These are phyloP conservation scores for Bipolaris gigantea DNA, from an alignment of 2,329 filamentous ascomycete genomes.

Conservation along the genomic window DNA sequence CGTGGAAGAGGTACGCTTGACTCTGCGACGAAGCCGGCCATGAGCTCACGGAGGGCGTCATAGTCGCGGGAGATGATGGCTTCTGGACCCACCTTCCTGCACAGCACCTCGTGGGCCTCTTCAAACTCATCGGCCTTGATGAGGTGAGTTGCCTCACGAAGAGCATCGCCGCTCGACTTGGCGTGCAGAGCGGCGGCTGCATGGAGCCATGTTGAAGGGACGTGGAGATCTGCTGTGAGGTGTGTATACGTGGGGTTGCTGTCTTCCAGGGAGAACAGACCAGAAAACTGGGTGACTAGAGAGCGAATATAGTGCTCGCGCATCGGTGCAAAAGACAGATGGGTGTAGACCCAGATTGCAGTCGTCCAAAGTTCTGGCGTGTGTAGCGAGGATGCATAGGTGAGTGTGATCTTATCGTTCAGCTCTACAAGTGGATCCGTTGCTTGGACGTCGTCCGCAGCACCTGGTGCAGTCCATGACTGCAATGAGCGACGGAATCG, in stretches of 20 bases:
- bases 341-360: constrained; percentile 75
- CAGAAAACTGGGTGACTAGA: constrained; percentile 61
- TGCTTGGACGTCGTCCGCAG: constrained; percentile 54
- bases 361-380: constrained; percentile 42
- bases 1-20: constrained; percentile 33
- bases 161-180: constrained; percentile 69
- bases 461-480: constrained; percentile 33
- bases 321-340: constrained; percentile 65
- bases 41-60: constrained; percentile 65
- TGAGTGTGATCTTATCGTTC: constrained; percentile 59
- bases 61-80: constrained; percentile 84
- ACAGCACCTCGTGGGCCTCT: constrained; percentile 83
- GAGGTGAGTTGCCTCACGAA: constrained; percentile 64
- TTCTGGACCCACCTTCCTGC: constrained; percentile 76
- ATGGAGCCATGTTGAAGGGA: constrained; percentile 82
- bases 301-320: constrained; percentile 74
- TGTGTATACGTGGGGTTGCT: constrained; percentile 60
- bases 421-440: constrained; percentile 61
- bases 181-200: constrained; percentile 83
- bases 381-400: constrained; percentile 42
- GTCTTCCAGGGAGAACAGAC: constrained; percentile 62
- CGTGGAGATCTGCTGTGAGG: constrained; percentile 65
- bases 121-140: constrained; percentile 74
- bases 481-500: constrained; percentile 29
- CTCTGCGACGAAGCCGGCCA: constrained; percentile 65